Evolutionary conservation across 2,329 filamentous ascomycete genomes (phyloP).

Genomic region (Fonsecaea monophora): DNA sequence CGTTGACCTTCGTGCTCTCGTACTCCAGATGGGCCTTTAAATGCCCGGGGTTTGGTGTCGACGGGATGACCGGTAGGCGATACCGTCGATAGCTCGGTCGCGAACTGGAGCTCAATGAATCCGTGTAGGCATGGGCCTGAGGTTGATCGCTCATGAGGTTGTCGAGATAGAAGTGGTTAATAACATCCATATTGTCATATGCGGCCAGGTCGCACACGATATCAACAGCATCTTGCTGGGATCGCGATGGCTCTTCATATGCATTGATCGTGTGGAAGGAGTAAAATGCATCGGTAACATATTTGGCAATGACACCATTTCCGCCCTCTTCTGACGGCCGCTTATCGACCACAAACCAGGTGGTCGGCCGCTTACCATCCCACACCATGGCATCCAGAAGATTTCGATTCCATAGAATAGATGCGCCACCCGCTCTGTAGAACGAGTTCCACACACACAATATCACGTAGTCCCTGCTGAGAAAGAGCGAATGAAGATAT

Average conservation of each 20-base stretch:
- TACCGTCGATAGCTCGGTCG: slow-evolving; percentile 46
- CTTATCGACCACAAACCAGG: slow-evolving; percentile 79
- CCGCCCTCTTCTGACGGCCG: slow-evolving; percentile 49
- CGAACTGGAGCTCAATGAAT: slow-evolving; percentile 45
- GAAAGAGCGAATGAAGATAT: slow-evolving; percentile 83
- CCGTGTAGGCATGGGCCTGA: slow-evolving; percentile 54
- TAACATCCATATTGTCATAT: slow-evolving; percentile 69
- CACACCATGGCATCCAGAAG: slow-evolving; percentile 73
- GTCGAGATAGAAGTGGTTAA: slow-evolving; percentile 73
- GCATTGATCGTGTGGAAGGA: slow-evolving; percentile 82
- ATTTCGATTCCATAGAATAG: slow-evolving; percentile 70
- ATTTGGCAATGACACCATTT: slow-evolving; percentile 71
- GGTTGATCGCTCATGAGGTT: slow-evolving; percentile 66
- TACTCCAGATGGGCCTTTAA: slow-evolving; percentile 36
- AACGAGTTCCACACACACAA: slow-evolving; percentile 75
- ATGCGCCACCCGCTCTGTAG: slow-evolving; percentile 63
- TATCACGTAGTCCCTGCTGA: slow-evolving; percentile 73
- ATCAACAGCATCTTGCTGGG: slow-evolving; percentile 53
- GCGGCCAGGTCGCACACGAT: slow-evolving; percentile 71
- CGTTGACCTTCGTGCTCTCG: slow-evolving; percentile 24
- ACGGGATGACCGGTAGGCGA: slow-evolving; percentile 47
- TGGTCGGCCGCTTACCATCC: slow-evolving; percentile 61
- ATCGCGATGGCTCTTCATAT: slow-evolving; percentile 65
- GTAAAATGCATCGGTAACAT: slow-evolving; percentile 72
- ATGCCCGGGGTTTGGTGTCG: slow-evolving; percentile 23